Evolutionary conservation across 2,329 filamentous ascomycete species (phyloP).

Genomic region (Beauveria asiatica): DNA sequence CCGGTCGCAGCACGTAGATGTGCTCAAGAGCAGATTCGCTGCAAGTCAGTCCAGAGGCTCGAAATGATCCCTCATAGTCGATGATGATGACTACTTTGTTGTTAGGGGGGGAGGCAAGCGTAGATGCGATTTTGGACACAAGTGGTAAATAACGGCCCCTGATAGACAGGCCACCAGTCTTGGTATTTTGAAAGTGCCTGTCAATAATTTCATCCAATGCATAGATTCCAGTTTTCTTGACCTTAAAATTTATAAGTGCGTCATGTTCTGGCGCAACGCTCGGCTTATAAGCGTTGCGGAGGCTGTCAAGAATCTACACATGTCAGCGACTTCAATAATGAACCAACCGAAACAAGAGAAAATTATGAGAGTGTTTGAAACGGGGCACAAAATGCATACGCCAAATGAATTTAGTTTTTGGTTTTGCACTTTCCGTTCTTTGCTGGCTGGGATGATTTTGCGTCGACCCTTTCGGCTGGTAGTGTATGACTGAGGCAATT

Average conservation of each 20-base stretch:
- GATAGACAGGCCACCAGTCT: conserved; percentile 38
- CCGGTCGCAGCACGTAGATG: conserved; percentile 40
- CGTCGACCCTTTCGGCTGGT: background rate
- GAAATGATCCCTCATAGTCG: conserved; percentile 48
- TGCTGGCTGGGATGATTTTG: background rate
- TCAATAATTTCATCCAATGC: conserved; percentile 38
- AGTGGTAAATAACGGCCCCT: conserved; percentile 46
- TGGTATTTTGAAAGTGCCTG: conserved; percentile 40
- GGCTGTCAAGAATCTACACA: background rate
- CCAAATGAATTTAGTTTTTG: background rate
- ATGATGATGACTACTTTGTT: conserved; percentile 43
- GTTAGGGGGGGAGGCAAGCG: conserved; percentile 39
- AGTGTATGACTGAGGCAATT: background rate
- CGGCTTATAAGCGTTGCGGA: background rate
- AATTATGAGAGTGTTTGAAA: background rate
- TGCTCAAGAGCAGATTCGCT: conserved; percentile 35
- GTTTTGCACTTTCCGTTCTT: background rate
- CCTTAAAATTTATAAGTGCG: background rate
- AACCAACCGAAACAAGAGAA: background rate
- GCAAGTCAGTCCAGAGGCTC: conserved; percentile 37
- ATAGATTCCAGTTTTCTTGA: conserved; percentile 32
- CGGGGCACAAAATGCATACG: no score
- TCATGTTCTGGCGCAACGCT: background rate
- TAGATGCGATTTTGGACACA: conserved; percentile 46
- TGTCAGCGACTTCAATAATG: background rate